phyloP scores from a whole-genome alignment of 2,329 filamentous ascomycete species.

The Fusarium robinianum region DNA sequence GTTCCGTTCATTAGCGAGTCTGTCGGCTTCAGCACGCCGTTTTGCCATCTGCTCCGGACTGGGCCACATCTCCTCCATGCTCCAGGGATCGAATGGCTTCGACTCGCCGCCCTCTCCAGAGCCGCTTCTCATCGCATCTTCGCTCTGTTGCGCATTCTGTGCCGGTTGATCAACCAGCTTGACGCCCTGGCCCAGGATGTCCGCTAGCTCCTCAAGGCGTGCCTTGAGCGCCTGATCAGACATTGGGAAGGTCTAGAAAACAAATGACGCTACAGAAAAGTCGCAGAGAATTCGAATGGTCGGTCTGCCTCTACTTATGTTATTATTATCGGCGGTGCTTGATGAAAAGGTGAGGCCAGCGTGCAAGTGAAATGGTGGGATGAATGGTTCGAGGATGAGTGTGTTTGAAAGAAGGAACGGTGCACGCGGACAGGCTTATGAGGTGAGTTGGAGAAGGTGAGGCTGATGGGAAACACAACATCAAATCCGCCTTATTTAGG shows the following conservation, averaged over 20 bases:
- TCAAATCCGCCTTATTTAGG: not conserved
- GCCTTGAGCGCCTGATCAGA: constrained; percentile 16
- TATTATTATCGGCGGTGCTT: no score
- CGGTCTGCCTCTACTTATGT: no score
- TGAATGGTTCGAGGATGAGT: constrained; percentile 1
- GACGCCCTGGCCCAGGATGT: constrained; percentile 28
- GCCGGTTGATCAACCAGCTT: constrained; percentile 17
- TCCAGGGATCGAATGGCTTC: constrained; percentile 6
- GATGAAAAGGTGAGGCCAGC: no score
- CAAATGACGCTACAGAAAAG: no score
- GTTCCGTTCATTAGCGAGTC: constrained; percentile 7
- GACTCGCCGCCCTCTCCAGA: not conserved
- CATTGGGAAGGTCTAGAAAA: constrained; percentile 28
- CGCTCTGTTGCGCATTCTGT: not conserved
- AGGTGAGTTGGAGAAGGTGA: constrained; percentile 5
- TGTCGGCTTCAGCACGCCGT: constrained; percentile 2
- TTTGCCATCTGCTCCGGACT: not conserved
- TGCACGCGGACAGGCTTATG: not conserved
- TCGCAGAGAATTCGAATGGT: no score
- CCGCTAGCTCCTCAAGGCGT: constrained; percentile 31
- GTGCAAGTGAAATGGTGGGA: no score
- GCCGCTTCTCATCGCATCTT: not conserved
- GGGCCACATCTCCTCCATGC: not conserved
- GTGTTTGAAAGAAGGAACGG: constrained; percentile 4
- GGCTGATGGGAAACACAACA: constrained; percentile 10